phyloP scores from a whole-genome alignment of 2,329 filamentous ascomycete species.

The Phyllosticta citrichinensis region DNA sequence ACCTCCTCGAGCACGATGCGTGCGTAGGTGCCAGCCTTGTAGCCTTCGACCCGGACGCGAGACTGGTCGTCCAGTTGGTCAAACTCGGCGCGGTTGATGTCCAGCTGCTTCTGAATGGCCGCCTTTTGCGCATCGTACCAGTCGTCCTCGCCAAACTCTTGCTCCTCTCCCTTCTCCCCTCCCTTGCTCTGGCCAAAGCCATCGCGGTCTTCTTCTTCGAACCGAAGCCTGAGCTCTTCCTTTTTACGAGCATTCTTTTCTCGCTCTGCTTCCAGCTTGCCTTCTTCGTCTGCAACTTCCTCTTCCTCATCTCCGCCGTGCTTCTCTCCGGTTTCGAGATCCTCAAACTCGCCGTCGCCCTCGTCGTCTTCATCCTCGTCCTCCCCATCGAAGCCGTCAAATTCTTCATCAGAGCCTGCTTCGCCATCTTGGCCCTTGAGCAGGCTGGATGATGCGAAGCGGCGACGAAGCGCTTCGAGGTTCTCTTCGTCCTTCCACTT shows the following conservation, averaged over 20 bases:
- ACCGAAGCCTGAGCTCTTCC: conserved; percentile 86
- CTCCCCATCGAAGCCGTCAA: conserved; percentile 46
- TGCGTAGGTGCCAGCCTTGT: conserved; percentile 84
- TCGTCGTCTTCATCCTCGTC: conserved; percentile 52
- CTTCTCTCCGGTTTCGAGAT: conserved; percentile 68
- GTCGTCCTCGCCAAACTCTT: conserved; percentile 90
- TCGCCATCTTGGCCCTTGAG: conserved; percentile 34
- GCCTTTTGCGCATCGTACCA: conserved; percentile 99
- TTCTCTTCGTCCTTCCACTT: conserved; percentile 80
- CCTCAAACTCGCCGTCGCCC: conserved; percentile 74
- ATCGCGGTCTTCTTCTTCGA: conserved; percentile 97
- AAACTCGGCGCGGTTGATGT: conserved; percentile 94
- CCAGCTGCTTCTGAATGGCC: conserved; percentile 84
- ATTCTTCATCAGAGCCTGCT: conserved; percentile 43
- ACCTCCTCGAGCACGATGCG: conserved; percentile 83
- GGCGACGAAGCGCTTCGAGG: conserved; percentile 60
- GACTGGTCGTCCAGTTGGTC: conserved; percentile 77
- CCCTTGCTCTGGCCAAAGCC: conserved; percentile 88
- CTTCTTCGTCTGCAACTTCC: conserved; percentile 31
- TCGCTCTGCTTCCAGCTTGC: conserved; percentile 72
- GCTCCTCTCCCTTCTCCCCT: conserved; percentile 54
- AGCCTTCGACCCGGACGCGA: conserved; percentile 76
- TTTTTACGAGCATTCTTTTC: conserved; percentile 85
- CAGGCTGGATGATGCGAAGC: conserved; percentile 64
- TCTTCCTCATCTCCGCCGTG: conserved; percentile 34